Percentiles rank a stretch among this genome's conserved stretches.
phyloP scores from a whole-genome alignment of 1,284 basidiomycete genomes.

The Boletus smithii region DNA sequence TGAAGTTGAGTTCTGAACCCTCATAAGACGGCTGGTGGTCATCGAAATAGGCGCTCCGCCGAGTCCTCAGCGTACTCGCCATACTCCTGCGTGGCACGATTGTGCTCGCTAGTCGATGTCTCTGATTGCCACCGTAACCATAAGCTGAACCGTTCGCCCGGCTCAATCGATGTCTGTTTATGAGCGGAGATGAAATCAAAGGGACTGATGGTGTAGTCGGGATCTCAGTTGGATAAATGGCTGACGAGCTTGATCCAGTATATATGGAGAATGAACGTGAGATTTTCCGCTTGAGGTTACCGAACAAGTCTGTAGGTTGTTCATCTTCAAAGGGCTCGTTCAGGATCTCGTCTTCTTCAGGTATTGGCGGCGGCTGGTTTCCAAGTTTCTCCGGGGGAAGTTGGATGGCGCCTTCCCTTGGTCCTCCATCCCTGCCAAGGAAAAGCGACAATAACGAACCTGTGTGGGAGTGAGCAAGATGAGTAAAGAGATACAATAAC shows the following conservation, averaged over 20 bases:
- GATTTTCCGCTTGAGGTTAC: slow-evolving; percentile 42
- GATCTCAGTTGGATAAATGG: slow-evolving; percentile 41
- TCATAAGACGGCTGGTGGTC: slow-evolving; percentile 39
- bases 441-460: slow-evolving; percentile 87
- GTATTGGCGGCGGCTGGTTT: slow-evolving; percentile 44
- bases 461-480: slow-evolving; percentile 16
- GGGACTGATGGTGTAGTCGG: slow-evolving; percentile 44
- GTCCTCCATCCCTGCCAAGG: slow-evolving; percentile 87
- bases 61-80: slow-evolving; percentile 44
- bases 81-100: slow-evolving; percentile 39
- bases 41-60: slow-evolving; percentile 46
- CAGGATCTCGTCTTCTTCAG: slow-evolving; percentile 52
- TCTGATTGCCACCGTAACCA: slow-evolving; percentile 60
- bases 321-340: slow-evolving; percentile 50
- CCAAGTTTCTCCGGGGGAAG: slow-evolving; percentile 71
- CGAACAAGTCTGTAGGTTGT: slow-evolving; percentile 37
- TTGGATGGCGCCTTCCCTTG: slow-evolving; percentile 78
- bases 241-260: slow-evolving; percentile 35
- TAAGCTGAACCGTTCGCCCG: slow-evolving; percentile 74
- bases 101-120: slow-evolving; percentile 44
- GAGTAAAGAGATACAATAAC: slow-evolving; percentile 5
- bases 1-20: slow-evolving; percentile 69
- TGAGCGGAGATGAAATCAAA: slow-evolving; percentile 42
- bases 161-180: slow-evolving; percentile 48
- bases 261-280: slow-evolving; percentile 58